These are phyloP conservation scores for Cardamine resedifolia DNA, from an alignment of 345 rosid species.

Conservation along the genomic window DNA sequence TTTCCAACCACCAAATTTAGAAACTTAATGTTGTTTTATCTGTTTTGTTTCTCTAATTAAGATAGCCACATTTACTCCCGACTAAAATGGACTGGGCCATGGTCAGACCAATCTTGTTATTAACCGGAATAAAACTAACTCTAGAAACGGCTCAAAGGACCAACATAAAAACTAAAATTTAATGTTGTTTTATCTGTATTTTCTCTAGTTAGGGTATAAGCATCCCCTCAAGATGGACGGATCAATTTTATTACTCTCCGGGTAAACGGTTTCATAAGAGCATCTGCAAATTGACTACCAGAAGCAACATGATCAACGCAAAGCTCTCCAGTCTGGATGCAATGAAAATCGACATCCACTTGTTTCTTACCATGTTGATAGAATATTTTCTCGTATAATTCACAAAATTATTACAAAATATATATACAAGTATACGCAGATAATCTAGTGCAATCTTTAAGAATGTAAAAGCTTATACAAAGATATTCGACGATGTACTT, in stretches of 20 bases:
- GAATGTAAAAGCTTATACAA: not conserved
- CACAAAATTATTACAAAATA: not conserved
- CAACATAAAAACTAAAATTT: not conserved
- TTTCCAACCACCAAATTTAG: slow-evolving; percentile 17
- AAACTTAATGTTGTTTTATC: slow-evolving; percentile 24
- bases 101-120: not conserved
- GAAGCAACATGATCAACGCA: not conserved
- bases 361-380: not conserved
- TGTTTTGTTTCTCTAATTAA: not conserved
- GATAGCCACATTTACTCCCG: not conserved
- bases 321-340: not conserved
- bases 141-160: not conserved
- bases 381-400: not conserved
- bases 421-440: not conserved
- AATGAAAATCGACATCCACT: not conserved
- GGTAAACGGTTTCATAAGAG: not conserved
- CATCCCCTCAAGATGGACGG: not conserved
- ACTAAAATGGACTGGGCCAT: not conserved
- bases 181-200: not conserved
- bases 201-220: not conserved
- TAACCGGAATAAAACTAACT: not conserved
- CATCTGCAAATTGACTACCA: not conserved
- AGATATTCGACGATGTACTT: not conserved
- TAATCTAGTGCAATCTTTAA: not conserved
- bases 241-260: not conserved